Percentiles rank a stretch among this genome's conserved stretches.
Evolutionary conservation across 768 basidiomycete species (phyloP).

Genomic region (Pleurotus tuber-regium): DNA sequence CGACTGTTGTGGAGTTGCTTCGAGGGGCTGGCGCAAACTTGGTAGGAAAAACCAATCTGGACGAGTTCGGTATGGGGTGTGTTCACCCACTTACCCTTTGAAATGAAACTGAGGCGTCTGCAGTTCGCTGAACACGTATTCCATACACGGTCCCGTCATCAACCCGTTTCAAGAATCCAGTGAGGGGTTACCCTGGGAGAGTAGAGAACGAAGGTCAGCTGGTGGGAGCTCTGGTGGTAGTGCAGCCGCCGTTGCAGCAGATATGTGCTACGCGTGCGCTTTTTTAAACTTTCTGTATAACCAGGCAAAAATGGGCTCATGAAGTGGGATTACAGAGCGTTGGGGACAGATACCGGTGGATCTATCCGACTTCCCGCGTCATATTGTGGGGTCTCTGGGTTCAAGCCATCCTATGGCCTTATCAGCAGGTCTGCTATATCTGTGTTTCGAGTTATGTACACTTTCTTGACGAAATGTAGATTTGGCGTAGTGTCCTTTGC

Average conservation of each 20-base stretch:
- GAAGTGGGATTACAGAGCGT: conserved; percentile 58
- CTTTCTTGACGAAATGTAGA: conserved; percentile 33
- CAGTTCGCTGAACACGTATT: conserved; percentile 78
- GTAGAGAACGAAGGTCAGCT: conserved; percentile 55
- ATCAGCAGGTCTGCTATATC: conserved; percentile 78
- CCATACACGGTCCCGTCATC: conserved; percentile 71
- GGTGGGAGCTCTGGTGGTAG: conserved; percentile 96
- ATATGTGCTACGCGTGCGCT: conserved; percentile 80
- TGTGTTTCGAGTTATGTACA: not conserved
- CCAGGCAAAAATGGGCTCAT: not conserved
- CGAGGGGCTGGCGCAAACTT: conserved; percentile 63
- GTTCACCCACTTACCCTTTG: conserved; percentile 19
- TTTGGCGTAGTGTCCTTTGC: conserved; percentile 93
- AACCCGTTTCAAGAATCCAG: conserved; percentile 58
- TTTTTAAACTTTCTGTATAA: not conserved
- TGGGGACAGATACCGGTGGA: conserved; percentile 95
- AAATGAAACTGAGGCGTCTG: not conserved
- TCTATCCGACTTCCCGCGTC: conserved; percentile 91
- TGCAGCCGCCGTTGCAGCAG: conserved; percentile 87
- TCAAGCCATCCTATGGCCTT: conserved; percentile 95
- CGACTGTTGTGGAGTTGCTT: conserved; percentile 75
- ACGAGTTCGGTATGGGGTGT: conserved; percentile 99
- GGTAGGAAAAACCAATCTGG: conserved; percentile 90
- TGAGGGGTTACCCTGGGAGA: conserved; percentile 20
- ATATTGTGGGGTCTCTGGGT: conserved; percentile 87